phyloP scores from a whole-genome alignment of 768 basidiomycete genomes.

The Leccinum subtestaceum region DNA sequence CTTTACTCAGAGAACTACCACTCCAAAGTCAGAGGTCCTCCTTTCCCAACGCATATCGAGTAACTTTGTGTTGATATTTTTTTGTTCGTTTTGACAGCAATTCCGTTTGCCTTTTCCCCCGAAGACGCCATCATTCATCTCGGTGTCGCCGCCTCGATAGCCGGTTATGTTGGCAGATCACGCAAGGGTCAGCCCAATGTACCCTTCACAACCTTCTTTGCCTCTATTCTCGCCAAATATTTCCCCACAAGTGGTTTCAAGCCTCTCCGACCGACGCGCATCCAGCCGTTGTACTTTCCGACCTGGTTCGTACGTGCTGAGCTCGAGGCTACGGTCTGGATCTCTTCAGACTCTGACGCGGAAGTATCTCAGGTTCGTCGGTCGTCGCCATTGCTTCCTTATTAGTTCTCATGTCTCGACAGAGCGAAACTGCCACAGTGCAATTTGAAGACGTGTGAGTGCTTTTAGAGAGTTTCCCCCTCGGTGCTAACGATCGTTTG shows the following conservation, averaged over 20 bases:
- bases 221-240: constrained; percentile 36
- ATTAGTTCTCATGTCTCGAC: constrained; percentile 18
- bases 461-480: neutral
- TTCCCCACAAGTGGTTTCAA: constrained; percentile 39
- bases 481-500: constrained; percentile 12
- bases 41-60: neutral
- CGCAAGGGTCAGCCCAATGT: constrained; percentile 10
- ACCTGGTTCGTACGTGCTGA: constrained; percentile 61
- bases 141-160: constrained; percentile 34
- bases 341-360: constrained; percentile 21
- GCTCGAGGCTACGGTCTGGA: constrained; percentile 38
- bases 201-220: constrained; percentile 21
- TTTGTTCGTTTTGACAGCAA: constrained; percentile 34
- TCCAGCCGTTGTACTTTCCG: constrained; percentile 58
- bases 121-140: constrained; percentile 43
- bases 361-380: constrained; percentile 25
- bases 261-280: constrained; percentile 42
- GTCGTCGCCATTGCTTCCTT: constrained; percentile 2
- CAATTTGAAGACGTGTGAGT: constrained; percentile 49
- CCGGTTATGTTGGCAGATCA: constrained; percentile 24
- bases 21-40: constrained; percentile 40
- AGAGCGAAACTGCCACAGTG: constrained; percentile 31
- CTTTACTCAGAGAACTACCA: constrained; percentile 30
- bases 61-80: constrained; percentile 8
- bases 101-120: constrained; percentile 49